Evolutionary conservation across 2,329 filamentous ascomycete species (phyloP).

Genomic region (Cladosporium sp.): DNA sequence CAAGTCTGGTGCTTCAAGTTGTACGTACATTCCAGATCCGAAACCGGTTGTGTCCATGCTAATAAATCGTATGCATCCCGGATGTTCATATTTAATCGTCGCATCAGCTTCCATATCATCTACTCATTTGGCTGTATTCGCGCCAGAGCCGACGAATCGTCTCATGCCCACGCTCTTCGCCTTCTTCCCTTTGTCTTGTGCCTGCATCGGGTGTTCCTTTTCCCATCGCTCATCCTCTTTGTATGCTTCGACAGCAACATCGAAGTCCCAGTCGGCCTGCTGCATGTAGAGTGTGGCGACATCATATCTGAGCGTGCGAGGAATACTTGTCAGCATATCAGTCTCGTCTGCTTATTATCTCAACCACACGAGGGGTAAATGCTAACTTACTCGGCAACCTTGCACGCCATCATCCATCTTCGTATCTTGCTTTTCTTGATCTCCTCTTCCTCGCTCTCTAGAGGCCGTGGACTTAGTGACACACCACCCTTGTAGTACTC

Average conservation of each 20-base stretch:
- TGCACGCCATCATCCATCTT: slow-evolving; percentile 74
- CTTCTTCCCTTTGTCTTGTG: slow-evolving; percentile 44
- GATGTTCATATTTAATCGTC: not conserved
- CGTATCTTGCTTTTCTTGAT: slow-evolving; percentile 65
- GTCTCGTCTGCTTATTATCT: not conserved
- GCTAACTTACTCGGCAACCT: slow-evolving; percentile 64
- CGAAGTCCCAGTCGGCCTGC: slow-evolving; percentile 63
- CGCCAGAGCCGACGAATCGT: slow-evolving; percentile 29
- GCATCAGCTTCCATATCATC: not conserved
- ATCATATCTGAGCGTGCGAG: slow-evolving; percentile 51
- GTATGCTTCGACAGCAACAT: slow-evolving; percentile 59
- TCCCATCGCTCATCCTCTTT: slow-evolving; percentile 74
- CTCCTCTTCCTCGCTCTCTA: slow-evolving; percentile 73
- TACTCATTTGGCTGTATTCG: not conserved
- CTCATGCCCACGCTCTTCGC: slow-evolving; percentile 34
- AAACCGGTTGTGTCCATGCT: not conserved
- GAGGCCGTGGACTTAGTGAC: slow-evolving; percentile 63
- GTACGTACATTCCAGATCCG: not conserved
- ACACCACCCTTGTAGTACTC: slow-evolving; percentile 64
- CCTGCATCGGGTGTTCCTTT: slow-evolving; percentile 58
- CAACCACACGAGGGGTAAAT: not conserved
- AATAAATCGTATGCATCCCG: not conserved
- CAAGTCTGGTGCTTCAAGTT: not conserved
- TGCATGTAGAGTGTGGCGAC: slow-evolving; percentile 71
- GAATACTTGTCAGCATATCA: slow-evolving; percentile 38